A percentile compares a stretch with the other conserved stretches of the same genome.
These are phyloP conservation scores for Dothistroma septosporum DNA, from an alignment of 2,329 filamentous ascomycete species.

Conservation along the genomic window DNA sequence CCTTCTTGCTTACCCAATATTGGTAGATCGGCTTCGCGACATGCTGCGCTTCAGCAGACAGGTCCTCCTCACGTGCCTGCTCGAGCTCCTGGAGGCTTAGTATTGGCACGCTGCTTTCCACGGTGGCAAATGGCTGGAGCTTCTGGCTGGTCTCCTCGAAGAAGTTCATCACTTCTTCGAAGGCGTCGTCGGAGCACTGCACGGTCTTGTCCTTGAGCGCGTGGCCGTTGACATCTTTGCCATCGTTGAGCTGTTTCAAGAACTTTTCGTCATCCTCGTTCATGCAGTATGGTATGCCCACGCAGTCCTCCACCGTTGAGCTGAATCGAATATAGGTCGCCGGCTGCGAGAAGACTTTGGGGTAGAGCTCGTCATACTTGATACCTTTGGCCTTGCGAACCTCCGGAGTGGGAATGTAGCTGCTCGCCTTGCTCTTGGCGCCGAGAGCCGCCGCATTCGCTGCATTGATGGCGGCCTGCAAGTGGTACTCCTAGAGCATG, in stretches of 20 bases:
- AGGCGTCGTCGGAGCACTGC: slow-evolving; percentile 81
- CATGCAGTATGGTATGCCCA: slow-evolving; percentile 90
- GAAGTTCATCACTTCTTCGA: slow-evolving; percentile 90
- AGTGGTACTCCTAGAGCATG: slow-evolving; percentile 75
- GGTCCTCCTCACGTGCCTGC: slow-evolving; percentile 56
- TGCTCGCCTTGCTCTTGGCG: slow-evolving; percentile 53
- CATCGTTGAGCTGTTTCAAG: slow-evolving; percentile 77
- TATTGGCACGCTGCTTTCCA: slow-evolving; percentile 79
- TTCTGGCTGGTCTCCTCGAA: slow-evolving; percentile 83
- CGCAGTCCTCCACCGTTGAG: slow-evolving; percentile 93
- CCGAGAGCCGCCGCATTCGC: slow-evolving; percentile 52
- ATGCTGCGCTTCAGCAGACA: slow-evolving; percentile 51
- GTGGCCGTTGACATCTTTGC: slow-evolving; percentile 51
- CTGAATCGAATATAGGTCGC: slow-evolving; percentile 96
- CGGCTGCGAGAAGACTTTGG: slow-evolving; percentile 73
- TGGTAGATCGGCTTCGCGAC: slow-evolving; percentile 79
- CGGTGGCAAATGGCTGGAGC: slow-evolving; percentile 81
- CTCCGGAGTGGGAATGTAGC: slow-evolving; percentile 65
- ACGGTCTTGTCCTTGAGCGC: slow-evolving; percentile 37
- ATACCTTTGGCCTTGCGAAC: slow-evolving; percentile 57
- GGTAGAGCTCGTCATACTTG: slow-evolving; percentile 87
- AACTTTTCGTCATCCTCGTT: slow-evolving; percentile 83
- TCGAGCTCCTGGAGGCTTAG: slow-evolving; percentile 57
- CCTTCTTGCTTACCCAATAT: slow-evolving; percentile 74
- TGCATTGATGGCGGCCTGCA: slow-evolving; percentile 76